Evolutionary conservation across 306 rosid genomes (phyloP), one percentile per base, ranked within the genome.

Genomic region (Lathyrus oleraceus): DNA sequence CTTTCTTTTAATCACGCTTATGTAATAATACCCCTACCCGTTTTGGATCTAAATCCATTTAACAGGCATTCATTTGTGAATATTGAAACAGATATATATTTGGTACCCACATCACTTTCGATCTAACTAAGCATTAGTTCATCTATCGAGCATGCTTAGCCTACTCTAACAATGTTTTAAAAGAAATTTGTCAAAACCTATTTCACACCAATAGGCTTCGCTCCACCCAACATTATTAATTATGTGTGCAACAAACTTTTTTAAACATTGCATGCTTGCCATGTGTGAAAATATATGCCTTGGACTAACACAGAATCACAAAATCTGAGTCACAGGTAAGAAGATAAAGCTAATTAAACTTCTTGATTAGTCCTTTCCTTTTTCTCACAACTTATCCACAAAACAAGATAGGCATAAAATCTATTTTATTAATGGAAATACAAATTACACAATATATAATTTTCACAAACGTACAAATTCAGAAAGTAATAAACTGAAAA

Each of bases 231-330:
- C 14, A n/a, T 10, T 15, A 15, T 59, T 59, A 15, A 6, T 28
- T 59, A 30, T n/a, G 8, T 30, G 42, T 59, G n/a, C 65, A 59
- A 14, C 43, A 27, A 32, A 32, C 38, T 6, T 32, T 32, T 32
- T 32, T 32, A 6, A 25, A 27, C 28, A 60, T 8, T 39, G 79
- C 84, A 80, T 76, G 83, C 38, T 62, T 65, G 83, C 82, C 86
- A 78, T 51, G 72, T 84, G 78, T 72, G n/a, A 66, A 20, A 12
- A 78, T 72, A 78, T 72, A 44, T 64, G 49, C 61, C 21, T 32
- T 54, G 71, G 16, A 39, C 25, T 23, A 59, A 51, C 79, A 44
- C 79, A 61, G 58, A 63, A 60, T 61, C 10, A 10, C 14, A 74
- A 57, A 3, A 56, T 38, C 67, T n/a, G 8, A 43, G 57, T 15